Percentiles rank a stretch among this genome's conserved stretches.
These are phyloP conservation scores for Phytophthora brassicae DNA, from an alignment of 352 stramenopile genomes.

Conservation along the genomic window DNA sequence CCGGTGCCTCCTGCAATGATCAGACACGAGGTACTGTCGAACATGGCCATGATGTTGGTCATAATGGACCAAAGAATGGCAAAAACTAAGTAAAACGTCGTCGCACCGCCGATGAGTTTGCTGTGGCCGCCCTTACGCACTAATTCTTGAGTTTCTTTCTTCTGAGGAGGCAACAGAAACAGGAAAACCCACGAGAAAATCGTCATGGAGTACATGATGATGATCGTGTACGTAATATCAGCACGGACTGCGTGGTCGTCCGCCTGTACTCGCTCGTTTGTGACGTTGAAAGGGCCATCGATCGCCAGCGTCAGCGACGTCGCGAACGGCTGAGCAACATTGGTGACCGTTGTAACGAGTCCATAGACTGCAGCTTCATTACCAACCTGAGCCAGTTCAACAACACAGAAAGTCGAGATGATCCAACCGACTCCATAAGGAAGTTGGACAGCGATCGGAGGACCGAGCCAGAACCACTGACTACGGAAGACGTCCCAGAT, in stretches of 20 bases:
- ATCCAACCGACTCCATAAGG: conserved; percentile 27
- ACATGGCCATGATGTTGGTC: conserved; percentile 44
- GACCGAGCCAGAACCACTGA: conserved; percentile 17
- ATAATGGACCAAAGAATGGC: conserved; percentile 38
- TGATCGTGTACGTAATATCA: conserved; percentile 36
- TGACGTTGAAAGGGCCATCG: conserved; percentile 36
- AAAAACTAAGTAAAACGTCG: conserved; percentile 29
- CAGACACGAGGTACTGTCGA: conserved; percentile 39
- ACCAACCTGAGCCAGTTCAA: conserved; percentile 28
- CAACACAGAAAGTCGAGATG: conserved; percentile 28
- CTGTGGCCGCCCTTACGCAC: conserved; percentile 30
- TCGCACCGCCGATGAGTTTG: conserved; percentile 32
- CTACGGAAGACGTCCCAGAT: conserved; percentile 13
- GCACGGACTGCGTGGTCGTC: conserved; percentile 35
- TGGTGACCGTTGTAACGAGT: conserved; percentile 25
- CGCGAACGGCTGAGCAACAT: conserved; percentile 23
- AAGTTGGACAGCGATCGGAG: conserved; percentile 13
- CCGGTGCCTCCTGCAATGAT: conserved; percentile 37
- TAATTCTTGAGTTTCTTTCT: conserved; percentile 35
- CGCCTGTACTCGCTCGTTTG: conserved; percentile 31
- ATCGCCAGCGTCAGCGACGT: conserved; percentile 37
- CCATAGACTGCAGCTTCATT: conserved; percentile 32
- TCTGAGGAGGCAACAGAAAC: conserved; percentile 36
- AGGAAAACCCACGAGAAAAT: conserved; percentile 35
- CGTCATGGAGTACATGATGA: conserved; percentile 43